Conservation (phyloP, 441 rosid species). For the Pelargonium australe region DNA sequence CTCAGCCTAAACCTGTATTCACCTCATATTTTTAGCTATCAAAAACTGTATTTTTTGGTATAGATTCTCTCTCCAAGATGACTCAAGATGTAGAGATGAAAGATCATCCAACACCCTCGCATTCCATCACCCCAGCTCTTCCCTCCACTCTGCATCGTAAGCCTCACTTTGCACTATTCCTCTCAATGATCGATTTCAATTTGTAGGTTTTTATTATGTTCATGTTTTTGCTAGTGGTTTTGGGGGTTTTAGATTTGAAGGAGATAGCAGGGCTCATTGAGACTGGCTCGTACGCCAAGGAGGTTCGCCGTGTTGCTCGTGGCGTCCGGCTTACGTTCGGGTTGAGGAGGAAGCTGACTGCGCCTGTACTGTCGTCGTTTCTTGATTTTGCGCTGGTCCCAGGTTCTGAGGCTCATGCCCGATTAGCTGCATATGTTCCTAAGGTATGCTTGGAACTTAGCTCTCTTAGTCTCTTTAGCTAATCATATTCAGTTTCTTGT, state of each 20-base stretch:
- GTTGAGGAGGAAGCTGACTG: slow-evolving; percentile 6
- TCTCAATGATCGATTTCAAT: slow-evolving; percentile 3
- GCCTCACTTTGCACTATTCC: slow-evolving; percentile 1
- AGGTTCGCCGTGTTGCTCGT: not conserved
- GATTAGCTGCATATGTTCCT: slow-evolving; percentile 2
- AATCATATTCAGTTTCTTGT: not conserved
- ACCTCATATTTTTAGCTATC: not conserved
- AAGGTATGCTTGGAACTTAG: not conserved
- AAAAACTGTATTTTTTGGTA: not conserved
- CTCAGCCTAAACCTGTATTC: not conserved
- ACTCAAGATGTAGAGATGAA: slow-evolving; percentile 57
- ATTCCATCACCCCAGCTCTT: slow-evolving; percentile 35
- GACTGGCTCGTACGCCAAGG: slow-evolving; percentile 7
- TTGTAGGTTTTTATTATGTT: slow-evolving; percentile 8
- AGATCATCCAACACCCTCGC: slow-evolving; percentile 44
- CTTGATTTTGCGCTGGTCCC: slow-evolving; percentile 7
- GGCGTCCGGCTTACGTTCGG: slow-evolving; percentile 2
- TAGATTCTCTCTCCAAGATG: slow-evolving; percentile 23
- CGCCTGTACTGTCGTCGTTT: not conserved
- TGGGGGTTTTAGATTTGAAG: not conserved
- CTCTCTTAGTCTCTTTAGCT: not conserved
- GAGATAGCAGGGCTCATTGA: slow-evolving; percentile 10
- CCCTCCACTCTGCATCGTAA: slow-evolving; percentile 45
- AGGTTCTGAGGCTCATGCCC: not conserved
- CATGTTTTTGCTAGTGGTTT: slow-evolving; percentile 1